A percentile compares a stretch with the other conserved stretches of the same genome.
Evolutionary conservation across 2,329 filamentous ascomycete species (phyloP).

Genomic region (Lanzia echinophila): DNA sequence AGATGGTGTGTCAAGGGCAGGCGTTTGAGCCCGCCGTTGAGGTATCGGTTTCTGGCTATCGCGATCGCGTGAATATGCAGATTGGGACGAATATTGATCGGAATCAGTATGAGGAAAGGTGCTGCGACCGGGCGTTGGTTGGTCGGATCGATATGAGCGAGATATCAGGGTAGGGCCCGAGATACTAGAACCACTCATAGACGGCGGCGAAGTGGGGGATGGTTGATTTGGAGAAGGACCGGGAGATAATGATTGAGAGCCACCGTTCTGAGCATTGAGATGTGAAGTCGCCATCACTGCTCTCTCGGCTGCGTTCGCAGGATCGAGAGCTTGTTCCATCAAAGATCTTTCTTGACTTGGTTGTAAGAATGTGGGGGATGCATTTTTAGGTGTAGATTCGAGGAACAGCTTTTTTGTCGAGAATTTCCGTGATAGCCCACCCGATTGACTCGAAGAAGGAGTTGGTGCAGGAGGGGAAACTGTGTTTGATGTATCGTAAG

Average conservation of each 20-base stretch:
- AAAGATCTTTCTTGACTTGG: conserved; percentile 52
- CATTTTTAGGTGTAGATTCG: conserved; percentile 65
- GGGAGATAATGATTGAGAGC: conserved; percentile 47
- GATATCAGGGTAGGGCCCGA: conserved; percentile 45
- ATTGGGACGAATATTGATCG: conserved; percentile 23
- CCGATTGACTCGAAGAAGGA: conserved; percentile 45
- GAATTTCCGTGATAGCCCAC: conserved; percentile 62
- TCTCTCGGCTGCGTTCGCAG: conserved; percentile 59
- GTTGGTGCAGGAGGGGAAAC: conserved; percentile 53
- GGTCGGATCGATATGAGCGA: conserved; percentile 52
- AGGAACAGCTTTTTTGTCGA: conserved; percentile 70
- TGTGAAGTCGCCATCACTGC: conserved; percentile 63
- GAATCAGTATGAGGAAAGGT: conserved; percentile 48
- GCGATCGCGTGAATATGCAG: conserved; percentile 28
- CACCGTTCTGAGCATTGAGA: conserved; percentile 62
- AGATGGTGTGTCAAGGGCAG: conserved; percentile 53
- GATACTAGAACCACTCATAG: conserved; percentile 14
- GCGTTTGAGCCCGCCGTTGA: conserved; percentile 55
- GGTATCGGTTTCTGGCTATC: conserved; percentile 29
- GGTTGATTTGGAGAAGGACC: conserved; percentile 60
- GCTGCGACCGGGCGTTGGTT: conserved; percentile 44
- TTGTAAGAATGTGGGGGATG: conserved; percentile 61
- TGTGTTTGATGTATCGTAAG: conserved; percentile 43
- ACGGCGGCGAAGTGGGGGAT: conserved; percentile 61
- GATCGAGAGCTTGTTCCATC: conserved; percentile 60